Base-by-base conservation (phyloP, 2,329 filamentous ascomycete species). In the Xylaria polymorpha region DNA sequence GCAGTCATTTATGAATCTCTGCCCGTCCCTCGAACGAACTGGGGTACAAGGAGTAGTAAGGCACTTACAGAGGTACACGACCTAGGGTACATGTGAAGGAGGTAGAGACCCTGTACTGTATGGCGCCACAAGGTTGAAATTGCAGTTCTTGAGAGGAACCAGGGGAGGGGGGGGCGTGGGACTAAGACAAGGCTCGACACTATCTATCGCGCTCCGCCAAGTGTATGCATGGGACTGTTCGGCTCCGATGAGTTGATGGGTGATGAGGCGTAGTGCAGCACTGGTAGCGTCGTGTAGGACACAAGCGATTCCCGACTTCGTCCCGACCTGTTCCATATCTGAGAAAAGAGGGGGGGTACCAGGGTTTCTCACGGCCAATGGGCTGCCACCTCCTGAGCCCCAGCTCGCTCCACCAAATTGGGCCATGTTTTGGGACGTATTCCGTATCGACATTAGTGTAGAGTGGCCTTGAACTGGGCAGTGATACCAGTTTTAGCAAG, bases 181-280 rank as follows among this genome's bases (percentile, higher is more conserved):
- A 64, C 62, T 71, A 69, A 39, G 35, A 65, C 66, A 68, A 62
- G 66, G 61, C 65, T 62, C 43, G 35, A 39, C 44, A 51, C 48
- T 56, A 37, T 62, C 35, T 51, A 61, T 53, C 44, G 20, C 35
- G 60, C 55, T 48, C 43, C 43, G 68, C 61, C 68, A 68, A 68
- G 66, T n/a, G 44, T 29, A 65, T 70, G 68, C 65, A 70, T 70
- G 68, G 65, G 51, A 70, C 68, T 68, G 51, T 61, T 67, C 64
- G 64, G 68, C 64, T 67, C 68, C 61, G 66, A 66, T 61, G 64
- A 29, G 53, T 61, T 58, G 50, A 51, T 32, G 57, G 39, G 56
- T 67, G 64, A 41, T 58, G 68, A 66, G 67, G 64, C 64, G 65
- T 55, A 58, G 55, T 39, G 53, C 43, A 43, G 55, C 18, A 41